Conservation (phyloP, 495 filamentous ascomycete genomes). For the Parathielavia appendiculata region DNA sequence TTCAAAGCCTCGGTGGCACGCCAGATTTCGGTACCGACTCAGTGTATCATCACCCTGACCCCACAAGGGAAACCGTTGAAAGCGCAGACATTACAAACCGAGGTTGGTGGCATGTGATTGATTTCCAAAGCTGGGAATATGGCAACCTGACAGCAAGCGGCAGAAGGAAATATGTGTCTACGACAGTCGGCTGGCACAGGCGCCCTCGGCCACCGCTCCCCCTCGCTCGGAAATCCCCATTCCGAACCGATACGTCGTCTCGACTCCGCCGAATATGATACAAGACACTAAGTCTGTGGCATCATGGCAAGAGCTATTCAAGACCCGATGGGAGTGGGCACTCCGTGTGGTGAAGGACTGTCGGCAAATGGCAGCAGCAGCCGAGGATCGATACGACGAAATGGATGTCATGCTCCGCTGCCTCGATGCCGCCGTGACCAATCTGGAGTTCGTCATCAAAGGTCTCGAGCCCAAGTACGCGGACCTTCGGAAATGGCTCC, state of each 20-base stretch:
- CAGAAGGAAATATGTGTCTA: conserved; percentile 87
- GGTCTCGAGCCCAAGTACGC: conserved; percentile 66
- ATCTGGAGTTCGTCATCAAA: conserved; percentile 71
- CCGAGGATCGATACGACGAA: conserved; percentile 52
- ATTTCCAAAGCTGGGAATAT: background rate
- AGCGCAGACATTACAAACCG: conserved; percentile 64
- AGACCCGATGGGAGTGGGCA: conserved; percentile 70
- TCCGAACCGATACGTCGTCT: conserved; percentile 54
- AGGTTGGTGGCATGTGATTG: conserved; percentile 51
- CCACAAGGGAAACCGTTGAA: conserved; percentile 75
- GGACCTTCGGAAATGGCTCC: conserved; percentile 68
- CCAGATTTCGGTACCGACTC: conserved; percentile 58
- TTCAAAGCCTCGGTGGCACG: conserved; percentile 69
- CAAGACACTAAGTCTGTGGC: conserved; percentile 65
- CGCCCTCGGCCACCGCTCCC: conserved; percentile 37
- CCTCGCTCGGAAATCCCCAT: conserved; percentile 44
- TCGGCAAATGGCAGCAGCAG: conserved; percentile 48
- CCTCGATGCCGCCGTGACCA: conserved; percentile 71
- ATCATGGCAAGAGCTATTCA: conserved; percentile 79
- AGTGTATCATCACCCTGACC: conserved; percentile 77
- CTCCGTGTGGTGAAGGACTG: conserved; percentile 60
- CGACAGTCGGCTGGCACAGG: conserved; percentile 61
- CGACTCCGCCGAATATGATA: conserved; percentile 66
- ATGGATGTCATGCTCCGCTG: conserved; percentile 67
- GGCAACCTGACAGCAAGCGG: conserved; percentile 11